These are phyloP conservation scores for Ustilago crameri DNA, from an alignment of 1,284 basidiomycete species.

Conservation along the genomic window DNA sequence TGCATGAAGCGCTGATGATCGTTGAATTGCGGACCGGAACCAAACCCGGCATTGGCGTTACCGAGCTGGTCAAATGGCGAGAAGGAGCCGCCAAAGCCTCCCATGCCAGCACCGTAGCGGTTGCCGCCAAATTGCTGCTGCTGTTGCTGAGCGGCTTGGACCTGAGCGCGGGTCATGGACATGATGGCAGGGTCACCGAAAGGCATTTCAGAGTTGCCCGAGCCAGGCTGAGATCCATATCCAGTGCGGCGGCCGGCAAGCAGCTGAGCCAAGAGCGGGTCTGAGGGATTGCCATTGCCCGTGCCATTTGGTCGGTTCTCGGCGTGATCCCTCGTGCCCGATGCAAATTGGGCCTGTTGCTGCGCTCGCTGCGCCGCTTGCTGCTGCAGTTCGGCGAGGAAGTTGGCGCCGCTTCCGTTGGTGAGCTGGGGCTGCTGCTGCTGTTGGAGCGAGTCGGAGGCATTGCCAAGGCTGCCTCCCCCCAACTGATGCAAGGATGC, in stretches of 20 bases:
- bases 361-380: constrained; percentile 44
- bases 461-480: constrained; percentile 12
- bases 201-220: constrained; percentile 33
- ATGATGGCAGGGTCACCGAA: constrained; percentile 61
- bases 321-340: constrained; percentile 17
- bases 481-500: constrained; percentile 47
- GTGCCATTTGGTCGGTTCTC: constrained; percentile 30
- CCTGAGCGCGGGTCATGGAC: constrained; percentile 56
- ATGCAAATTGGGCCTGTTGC: constrained; percentile 37
- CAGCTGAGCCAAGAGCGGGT: constrained; percentile 63
- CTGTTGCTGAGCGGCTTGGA: constrained; percentile 50
- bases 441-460: constrained; percentile 29
- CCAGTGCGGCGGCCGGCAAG: constrained; percentile 48
- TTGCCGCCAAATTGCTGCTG: constrained; percentile 47
- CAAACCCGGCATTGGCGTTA: constrained; percentile 28
- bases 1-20: constrained; percentile 42
- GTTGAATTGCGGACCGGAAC: constrained; percentile 28
- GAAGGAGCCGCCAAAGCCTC: constrained; percentile 34
- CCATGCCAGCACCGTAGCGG: constrained; percentile 29
- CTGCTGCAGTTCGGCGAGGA: constrained; percentile 48
- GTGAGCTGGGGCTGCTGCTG: constrained; percentile 35
- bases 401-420: constrained; percentile 40
- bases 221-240: constrained; percentile 21
- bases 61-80: constrained; percentile 44
- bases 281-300: constrained; percentile 39